Percentiles rank a stretch among this genome's conserved stretches.
These are phyloP conservation scores for Trichosanthes cucumerina DNA, from an alignment of 306 rosid species.

Conservation along the genomic window DNA sequence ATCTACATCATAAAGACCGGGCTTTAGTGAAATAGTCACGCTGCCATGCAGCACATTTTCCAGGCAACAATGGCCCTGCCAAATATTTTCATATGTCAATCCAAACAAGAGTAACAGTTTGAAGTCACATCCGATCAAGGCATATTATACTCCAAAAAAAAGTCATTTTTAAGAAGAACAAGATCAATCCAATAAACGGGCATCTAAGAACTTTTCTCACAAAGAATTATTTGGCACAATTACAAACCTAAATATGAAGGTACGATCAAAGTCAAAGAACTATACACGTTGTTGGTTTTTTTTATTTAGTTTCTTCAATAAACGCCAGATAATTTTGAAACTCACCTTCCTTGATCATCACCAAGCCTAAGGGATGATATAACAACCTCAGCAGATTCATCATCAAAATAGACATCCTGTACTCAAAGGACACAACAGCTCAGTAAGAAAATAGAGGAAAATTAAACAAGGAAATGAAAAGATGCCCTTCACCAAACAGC, in stretches of 20 bases:
- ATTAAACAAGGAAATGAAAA: not conserved
- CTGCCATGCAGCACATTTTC: not conserved
- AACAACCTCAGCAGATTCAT: conserved; percentile 93
- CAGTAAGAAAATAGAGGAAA: not conserved
- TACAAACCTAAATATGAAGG: not conserved
- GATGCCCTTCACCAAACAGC: not conserved
- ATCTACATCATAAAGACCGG: not conserved
- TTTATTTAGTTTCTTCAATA: not conserved
- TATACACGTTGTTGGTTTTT: not conserved
- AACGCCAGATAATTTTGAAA: not conserved
- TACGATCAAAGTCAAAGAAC: not conserved
- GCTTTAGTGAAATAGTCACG: not conserved
- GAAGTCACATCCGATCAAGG: not conserved
- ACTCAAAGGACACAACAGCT: not conserved
- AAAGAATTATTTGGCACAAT: not conserved
- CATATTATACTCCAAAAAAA: not conserved
- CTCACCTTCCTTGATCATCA: conserved; percentile 97
- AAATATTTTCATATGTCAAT: not conserved
- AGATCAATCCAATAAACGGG: not conserved
- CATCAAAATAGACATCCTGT: conserved; percentile 95
- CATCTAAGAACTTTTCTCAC: not conserved
- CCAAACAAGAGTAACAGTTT: not conserved
- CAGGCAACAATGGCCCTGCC: not conserved
- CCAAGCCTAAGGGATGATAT: conserved; percentile 88
- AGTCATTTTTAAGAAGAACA: not conserved